phyloP scores from a whole-genome alignment of 2,329 filamentous ascomycete species.

The Apiospora arundinis region DNA sequence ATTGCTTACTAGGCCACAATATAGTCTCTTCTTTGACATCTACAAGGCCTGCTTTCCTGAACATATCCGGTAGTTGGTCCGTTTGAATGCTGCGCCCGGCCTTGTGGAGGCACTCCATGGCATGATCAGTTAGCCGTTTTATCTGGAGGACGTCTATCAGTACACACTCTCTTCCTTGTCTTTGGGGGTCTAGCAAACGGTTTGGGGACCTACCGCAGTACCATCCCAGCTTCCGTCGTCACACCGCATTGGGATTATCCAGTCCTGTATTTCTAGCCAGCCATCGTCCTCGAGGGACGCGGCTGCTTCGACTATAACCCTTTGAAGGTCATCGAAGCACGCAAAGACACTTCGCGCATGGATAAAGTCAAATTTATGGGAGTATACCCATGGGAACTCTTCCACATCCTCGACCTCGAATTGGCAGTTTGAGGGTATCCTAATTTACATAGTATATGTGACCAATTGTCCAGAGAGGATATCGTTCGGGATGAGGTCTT shows the following conservation, averaged over 20 bases:
- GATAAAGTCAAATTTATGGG: constrained; percentile 27
- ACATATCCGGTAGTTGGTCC: constrained; percentile 22
- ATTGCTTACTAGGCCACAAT: constrained; percentile 23
- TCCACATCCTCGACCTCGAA: constrained; percentile 28
- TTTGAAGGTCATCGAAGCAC: constrained; percentile 23
- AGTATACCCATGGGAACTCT: constrained; percentile 26
- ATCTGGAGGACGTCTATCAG: background rate
- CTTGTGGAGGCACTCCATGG: constrained; percentile 24
- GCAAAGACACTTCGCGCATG: constrained; percentile 21
- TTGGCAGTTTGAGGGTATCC: constrained; percentile 25
- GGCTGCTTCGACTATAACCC: constrained; percentile 22
- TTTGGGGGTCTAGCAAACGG: background rate
- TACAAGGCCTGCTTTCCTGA: constrained; percentile 23
- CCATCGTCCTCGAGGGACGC: constrained; percentile 22
- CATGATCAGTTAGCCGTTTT: constrained; percentile 17
- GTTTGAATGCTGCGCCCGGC: constrained; percentile 21
- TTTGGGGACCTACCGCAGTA: constrained; percentile 15
- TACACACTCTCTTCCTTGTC: too few relatives aligned
- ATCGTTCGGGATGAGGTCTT: background rate
- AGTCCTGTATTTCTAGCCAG: constrained; percentile 27
- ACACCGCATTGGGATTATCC: constrained; percentile 22
- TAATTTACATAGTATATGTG: constrained; percentile 1
- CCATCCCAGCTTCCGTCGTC: constrained; percentile 27
- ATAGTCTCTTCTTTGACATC: constrained; percentile 25
- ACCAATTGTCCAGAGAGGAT: background rate